Conservation (phyloP, 352 stramenopile species). For the Globisporangium cederbergense region DNA sequence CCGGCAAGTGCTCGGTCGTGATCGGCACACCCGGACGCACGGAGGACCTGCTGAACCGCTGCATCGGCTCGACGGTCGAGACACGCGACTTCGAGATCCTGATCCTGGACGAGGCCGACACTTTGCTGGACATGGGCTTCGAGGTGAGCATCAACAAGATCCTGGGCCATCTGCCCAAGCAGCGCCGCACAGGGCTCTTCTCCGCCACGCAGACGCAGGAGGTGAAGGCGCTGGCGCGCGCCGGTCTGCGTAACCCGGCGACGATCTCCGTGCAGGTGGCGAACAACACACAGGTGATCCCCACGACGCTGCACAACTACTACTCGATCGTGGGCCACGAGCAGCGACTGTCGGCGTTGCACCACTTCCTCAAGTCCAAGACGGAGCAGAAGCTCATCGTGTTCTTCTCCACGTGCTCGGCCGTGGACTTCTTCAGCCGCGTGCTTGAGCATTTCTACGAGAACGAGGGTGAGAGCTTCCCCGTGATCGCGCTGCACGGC, state of each 20-base stretch:
- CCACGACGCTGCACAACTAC: conserved; percentile 90
- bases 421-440: conserved; percentile 98
- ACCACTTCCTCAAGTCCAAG: conserved; percentile 92
- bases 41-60: conserved; percentile 87
- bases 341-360: conserved; percentile 91
- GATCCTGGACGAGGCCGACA: conserved; percentile 99
- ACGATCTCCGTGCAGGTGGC: conserved; percentile 96
- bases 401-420: conserved; percentile 98
- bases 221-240: conserved; percentile 93
- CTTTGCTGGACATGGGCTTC: conserved; percentile 97
- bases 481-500: conserved; percentile 87
- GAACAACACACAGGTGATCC: conserved; percentile 75
- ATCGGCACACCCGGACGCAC: conserved; percentile 82
- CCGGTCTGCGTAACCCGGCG: conserved; percentile 97
- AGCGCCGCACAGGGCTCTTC: conserved; percentile 94
- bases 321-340: conserved; percentile 94
- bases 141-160: conserved; percentile 95
- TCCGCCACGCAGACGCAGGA: conserved; percentile 92
- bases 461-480: conserved; percentile 25
- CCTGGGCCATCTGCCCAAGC: conserved; percentile 94
- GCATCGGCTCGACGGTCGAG: conserved; percentile 73
- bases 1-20: conserved; percentile 69
- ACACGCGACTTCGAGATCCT: conserved; percentile 95
- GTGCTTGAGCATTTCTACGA: conserved; percentile 83
- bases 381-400: conserved; percentile 93